Evolutionary conservation across 2,329 filamentous ascomycete genomes (phyloP).

Genomic region (Helminthosporium solani): DNA sequence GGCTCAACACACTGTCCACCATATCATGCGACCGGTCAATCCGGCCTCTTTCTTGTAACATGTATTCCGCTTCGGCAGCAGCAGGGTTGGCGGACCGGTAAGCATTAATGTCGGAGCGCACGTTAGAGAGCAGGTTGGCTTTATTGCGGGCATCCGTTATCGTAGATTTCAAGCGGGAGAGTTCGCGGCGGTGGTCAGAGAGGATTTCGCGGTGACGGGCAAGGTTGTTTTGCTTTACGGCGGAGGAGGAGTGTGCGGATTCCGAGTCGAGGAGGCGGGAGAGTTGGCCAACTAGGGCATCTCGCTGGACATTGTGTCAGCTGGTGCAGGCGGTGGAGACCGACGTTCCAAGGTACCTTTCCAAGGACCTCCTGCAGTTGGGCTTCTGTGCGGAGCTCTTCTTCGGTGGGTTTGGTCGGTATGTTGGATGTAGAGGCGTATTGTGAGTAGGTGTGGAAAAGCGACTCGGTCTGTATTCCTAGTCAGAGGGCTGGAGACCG

Average conservation of each 20-base stretch:
- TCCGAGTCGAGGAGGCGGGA: constrained; percentile 90
- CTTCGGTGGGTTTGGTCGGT: constrained; percentile 78
- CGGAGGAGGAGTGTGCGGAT: constrained; percentile 79
- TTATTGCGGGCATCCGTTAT: constrained; percentile 79
- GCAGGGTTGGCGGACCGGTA: constrained; percentile 82
- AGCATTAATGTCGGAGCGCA: constrained; percentile 87
- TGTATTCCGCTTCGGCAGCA: constrained; percentile 89
- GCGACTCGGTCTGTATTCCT: constrained; percentile 69
- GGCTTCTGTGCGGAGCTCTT: constrained; percentile 75
- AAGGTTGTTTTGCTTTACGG: constrained; percentile 96
- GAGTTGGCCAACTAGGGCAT: constrained; percentile 77
- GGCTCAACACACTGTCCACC: constrained; percentile 85
- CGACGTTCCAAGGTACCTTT: constrained; percentile 58
- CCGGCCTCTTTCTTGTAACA: constrained; percentile 83
- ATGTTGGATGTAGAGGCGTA: constrained; percentile 79
- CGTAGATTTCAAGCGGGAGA: constrained; percentile 69
- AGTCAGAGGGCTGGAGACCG: constrained; percentile 23
- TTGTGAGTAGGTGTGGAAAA: constrained; percentile 86
- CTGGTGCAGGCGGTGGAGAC: constrained; percentile 6
- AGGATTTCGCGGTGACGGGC: constrained; percentile 89
- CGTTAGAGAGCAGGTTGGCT: constrained; percentile 85
- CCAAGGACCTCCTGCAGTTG: constrained; percentile 83
- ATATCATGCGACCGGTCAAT: constrained; percentile 89
- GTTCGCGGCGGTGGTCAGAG: constrained; percentile 79
- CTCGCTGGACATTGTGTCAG: constrained; percentile 61